Evolutionary conservation across 352 stramenopile species (phyloP), one percentile per base, ranked within the genome.

Genomic region (Peronosclerospora sorghi): DNA sequence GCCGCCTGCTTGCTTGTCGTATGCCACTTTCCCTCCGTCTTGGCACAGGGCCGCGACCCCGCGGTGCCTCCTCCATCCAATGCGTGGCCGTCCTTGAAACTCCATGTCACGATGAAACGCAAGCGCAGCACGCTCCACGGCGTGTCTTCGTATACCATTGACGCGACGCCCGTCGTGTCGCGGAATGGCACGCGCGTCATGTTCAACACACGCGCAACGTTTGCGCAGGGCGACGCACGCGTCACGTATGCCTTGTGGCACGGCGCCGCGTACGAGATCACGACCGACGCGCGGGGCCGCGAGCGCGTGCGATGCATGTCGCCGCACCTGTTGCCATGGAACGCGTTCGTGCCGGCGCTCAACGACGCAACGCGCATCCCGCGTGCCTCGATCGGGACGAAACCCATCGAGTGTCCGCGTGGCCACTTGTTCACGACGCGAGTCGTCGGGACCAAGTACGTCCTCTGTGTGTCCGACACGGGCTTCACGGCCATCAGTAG

Each of bases 401-500:
- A 41, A 10, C 21, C 17, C 4, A 35, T 66, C 13, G 21, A 66
- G 8, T 73, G 62, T 45, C 12, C 23, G 8, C 51, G 43, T 29
- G 59, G 59, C 0, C 54, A 58, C 2, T 18, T 73, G 26, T 59
- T 68, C 35, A 59, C 58, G 29, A 57, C 62, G n/a, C 48, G 43
- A 15, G 66, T 71, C 42, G 40, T 27, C 8, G 60, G 56, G 1
- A 20, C 24, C 10, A 18, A 49, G 6, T 65, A 61, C 36, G 58
- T 54, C 20, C 21, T 73, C 23, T 75, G 67, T 39, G 35, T 48
- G 18, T 41, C 41, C 7, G n/a, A 39, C 4, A 35, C 43, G 14
- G 54, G 59, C 2, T 68, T 75, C 36, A 58, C 29, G 15, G 52
- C 56, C 4, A 50, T 48, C 17, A 65, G 51, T n/a, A 61, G 58